phyloP scores from a whole-genome alignment of 2,329 filamentous ascomycete genomes.

The Calonectria leucothoes region DNA sequence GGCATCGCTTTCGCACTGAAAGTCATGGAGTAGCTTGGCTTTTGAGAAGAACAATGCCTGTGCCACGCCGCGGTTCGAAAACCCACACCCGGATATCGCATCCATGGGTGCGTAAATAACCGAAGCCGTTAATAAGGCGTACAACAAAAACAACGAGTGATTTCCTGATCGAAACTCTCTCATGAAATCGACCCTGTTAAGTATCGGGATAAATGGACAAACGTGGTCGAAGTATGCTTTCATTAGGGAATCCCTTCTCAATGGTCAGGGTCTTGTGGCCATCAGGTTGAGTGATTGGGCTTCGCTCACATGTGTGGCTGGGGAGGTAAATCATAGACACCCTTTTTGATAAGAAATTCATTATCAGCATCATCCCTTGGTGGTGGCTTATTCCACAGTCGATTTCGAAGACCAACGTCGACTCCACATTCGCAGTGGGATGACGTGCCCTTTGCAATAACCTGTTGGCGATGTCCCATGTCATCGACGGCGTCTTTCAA shows the following conservation, averaged over 20 bases:
- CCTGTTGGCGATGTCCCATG: not conserved
- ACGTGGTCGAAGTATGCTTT: slow-evolving; percentile 30
- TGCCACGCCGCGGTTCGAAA: slow-evolving; percentile 11
- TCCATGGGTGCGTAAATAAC: slow-evolving; percentile 14
- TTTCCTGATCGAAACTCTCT: slow-evolving; percentile 5
- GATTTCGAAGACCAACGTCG: slow-evolving; percentile 9
- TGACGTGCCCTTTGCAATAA: not conserved
- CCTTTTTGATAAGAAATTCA: slow-evolving; percentile 32
- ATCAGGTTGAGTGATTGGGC: not conserved
- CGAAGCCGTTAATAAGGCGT: slow-evolving; percentile 5
- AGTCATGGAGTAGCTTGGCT: slow-evolving; percentile 33
- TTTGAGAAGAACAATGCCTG: slow-evolving; percentile 29
- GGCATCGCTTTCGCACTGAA: slow-evolving; percentile 16
- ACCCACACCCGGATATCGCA: slow-evolving; percentile 23
- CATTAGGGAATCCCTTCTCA: slow-evolving; percentile 18
- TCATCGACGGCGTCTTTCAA: not conserved
- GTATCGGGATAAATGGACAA: slow-evolving; percentile 23
- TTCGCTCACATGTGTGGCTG: slow-evolving; percentile 7
- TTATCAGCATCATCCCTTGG: slow-evolving; percentile 23
- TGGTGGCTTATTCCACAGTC: slow-evolving; percentile 11
- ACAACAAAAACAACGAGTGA: slow-evolving; percentile 27
- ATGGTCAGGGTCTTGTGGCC: not conserved
- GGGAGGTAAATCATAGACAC: slow-evolving; percentile 30
- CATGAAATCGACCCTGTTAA: slow-evolving; percentile 19
- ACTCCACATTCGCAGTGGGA: not conserved